phyloP scores from a whole-genome alignment of 345 rosid species.

The Abelmoschus esculentus region DNA sequence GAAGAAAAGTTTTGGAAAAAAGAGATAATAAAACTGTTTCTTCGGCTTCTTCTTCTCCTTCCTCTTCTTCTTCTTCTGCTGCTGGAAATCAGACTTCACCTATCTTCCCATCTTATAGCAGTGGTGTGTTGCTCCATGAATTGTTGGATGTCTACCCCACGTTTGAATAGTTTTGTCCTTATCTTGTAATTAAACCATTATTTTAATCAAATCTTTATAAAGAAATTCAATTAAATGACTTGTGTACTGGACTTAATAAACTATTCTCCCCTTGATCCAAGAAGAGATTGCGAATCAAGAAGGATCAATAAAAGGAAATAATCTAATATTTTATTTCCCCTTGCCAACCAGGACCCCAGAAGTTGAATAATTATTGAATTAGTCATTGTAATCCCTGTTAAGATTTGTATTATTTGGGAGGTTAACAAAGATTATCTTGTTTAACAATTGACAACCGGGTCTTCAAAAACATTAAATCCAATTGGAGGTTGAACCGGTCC shows the following conservation, averaged over 20 bases:
- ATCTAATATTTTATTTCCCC: not conserved
- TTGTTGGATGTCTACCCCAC: not conserved
- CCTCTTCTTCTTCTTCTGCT: not conserved
- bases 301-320: not conserved
- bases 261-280: slow-evolving; percentile 10
- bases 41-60: not conserved
- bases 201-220: not conserved
- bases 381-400: not conserved
- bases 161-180: slow-evolving; percentile 1
- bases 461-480: not conserved
- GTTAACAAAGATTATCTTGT: not conserved
- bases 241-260: not conserved
- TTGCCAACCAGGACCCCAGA: not conserved
- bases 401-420: not conserved
- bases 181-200: not conserved
- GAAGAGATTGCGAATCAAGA: slow-evolving; percentile 7
- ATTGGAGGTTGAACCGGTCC: not conserved
- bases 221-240: not conserved
- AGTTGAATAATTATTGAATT: not conserved
- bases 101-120: slow-evolving; percentile 1
- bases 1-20: not conserved
- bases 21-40: not conserved
- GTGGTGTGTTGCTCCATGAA: not conserved
- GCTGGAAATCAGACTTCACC: not conserved
- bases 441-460: no score